These are phyloP conservation scores for Xylariaceae sp. DNA, from an alignment of 2,329 filamentous ascomycete species.

Conservation along the genomic window DNA sequence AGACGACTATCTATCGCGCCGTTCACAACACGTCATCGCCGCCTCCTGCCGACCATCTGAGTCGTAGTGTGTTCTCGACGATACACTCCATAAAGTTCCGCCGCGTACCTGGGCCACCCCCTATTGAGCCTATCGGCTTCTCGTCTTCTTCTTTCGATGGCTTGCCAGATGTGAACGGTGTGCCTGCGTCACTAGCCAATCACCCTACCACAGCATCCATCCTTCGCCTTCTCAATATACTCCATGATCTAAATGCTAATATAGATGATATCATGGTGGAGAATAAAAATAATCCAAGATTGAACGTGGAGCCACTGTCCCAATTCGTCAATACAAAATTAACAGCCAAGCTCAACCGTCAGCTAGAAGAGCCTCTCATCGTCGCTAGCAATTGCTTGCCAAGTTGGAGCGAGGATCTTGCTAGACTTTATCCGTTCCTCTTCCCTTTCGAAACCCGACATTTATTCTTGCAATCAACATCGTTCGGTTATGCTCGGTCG, in stretches of 20 bases:
- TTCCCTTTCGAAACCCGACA: constrained; percentile 98
- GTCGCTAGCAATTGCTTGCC: constrained; percentile 96
- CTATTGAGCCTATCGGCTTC: constrained; percentile 71
- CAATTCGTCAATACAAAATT: constrained; percentile 99
- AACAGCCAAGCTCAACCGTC: constrained; percentile 95
- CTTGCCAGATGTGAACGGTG: constrained; percentile 58
- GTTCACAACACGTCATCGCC: constrained; percentile 68
- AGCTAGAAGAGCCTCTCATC: constrained; percentile 94
- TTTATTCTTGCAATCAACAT: constrained; percentile 95
- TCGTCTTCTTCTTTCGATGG: constrained; percentile 54
- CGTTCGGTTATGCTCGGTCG: constrained; percentile 95
- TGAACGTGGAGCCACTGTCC: constrained; percentile 82
- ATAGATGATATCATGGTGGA: constrained; percentile 88
- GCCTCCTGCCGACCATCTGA: constrained; percentile 65
- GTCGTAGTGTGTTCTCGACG: constrained; percentile 85
- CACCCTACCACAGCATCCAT: constrained; percentile 87
- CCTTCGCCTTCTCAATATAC: constrained; percentile 82
- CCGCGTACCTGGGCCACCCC: constrained; percentile 81
- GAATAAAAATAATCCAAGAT: constrained; percentile 70
- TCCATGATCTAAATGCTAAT: constrained; percentile 92
- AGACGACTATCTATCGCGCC: constrained; percentile 94
- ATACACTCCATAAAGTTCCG: constrained; percentile 93
- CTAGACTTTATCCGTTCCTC: constrained; percentile 91
- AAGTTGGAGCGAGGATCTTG: constrained; percentile 93
- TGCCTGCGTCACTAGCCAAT: constrained; percentile 81